Evolutionary conservation across 2,329 filamentous ascomycete genomes (phyloP).

Genomic region (Beauveria sp.): DNA sequence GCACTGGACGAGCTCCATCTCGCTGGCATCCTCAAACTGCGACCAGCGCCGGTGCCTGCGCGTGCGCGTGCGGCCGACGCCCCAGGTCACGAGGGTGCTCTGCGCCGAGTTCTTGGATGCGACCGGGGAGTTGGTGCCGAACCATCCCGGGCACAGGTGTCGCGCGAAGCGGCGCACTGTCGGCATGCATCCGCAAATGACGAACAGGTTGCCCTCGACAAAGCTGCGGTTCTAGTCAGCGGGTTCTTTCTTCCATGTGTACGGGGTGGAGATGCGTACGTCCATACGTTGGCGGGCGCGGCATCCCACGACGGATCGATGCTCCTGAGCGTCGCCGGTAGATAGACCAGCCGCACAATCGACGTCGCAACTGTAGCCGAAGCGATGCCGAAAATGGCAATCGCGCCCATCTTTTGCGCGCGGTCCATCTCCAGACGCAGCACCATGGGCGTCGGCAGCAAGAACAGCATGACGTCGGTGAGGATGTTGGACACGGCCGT

Average conservation of each 20-base stretch:
- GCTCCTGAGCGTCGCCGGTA: constrained; percentile 19
- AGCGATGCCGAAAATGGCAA: constrained; percentile 36
- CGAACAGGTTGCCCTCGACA: constrained; percentile 31
- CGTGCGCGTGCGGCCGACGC: neutral
- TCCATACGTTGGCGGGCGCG: constrained; percentile 21
- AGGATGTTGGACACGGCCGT: constrained; percentile 29
- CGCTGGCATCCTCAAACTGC: neutral
- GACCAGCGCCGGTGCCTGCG: neutral
- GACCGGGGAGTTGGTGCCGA: neutral
- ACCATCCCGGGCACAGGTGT: neutral
- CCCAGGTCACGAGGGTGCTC: constrained; percentile 1
- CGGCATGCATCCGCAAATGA: constrained; percentile 33
- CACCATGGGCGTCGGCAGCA: constrained; percentile 38
- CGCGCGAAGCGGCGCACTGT: constrained; percentile 22
- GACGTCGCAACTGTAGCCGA: constrained; percentile 26
- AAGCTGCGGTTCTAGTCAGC: constrained; percentile 19
- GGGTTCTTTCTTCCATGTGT: neutral
- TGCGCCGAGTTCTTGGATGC: neutral
- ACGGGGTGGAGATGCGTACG: constrained; percentile 18
- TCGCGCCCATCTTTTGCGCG: constrained; percentile 36
- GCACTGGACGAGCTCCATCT: neutral
- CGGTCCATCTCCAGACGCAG: constrained; percentile 34
- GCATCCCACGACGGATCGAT: constrained; percentile 24
- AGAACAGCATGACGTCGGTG: constrained; percentile 30
- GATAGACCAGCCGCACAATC: constrained; percentile 20